Base-by-base conservation (phyloP, 306 rosid genomes). In the Parietaria judaica region DNA sequence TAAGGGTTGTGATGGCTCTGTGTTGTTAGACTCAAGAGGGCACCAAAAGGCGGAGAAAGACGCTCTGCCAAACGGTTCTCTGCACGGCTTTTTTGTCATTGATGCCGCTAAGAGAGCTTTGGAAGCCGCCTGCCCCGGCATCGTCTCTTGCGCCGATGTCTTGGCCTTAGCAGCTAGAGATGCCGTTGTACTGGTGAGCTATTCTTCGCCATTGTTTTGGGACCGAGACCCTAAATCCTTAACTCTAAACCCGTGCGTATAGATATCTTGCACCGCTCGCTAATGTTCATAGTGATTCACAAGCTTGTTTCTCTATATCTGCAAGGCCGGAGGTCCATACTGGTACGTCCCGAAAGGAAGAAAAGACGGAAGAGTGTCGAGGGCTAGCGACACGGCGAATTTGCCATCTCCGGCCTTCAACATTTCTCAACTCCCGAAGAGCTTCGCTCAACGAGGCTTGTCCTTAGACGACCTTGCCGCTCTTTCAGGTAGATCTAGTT, bases 311-410 rank as follows among this genome's bases (percentile, higher is more conserved):
- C 36, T 15, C 59, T n/a, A 35, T 43, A 39, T 35, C 66, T 49
- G 8, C 36, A 74, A 91, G 98, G 76, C 95, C 36, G 96, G 96
- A 78, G 98, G 95, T 35, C 96, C 98, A 39, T 31, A 35, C 11
- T 91, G 98, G 98, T 74, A 84, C 16, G 83, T 81, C 54, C 86
- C 83, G 11, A 77, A 77, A 61, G 86, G 86, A 43, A 57, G 86
- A 68, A 77, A 77, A 58, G 86, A 81, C 72, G 98, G 98, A 46
- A 75, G 89, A 82, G 69, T 56, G 66, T 91, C 98, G 3, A 75
- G 70, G 77, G 96, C 92, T 0, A 85, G 81, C 52, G 98, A 91
- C 72, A 85, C 87, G 36, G 63, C 6, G 63, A 82, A 72, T 54
- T 54, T 91, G 68, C 98, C 96, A 47, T 79, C 80, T 36, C 98